phyloP scores from a whole-genome alignment of 495 filamentous ascomycete genomes.

The Ascobolus immersus region DNA sequence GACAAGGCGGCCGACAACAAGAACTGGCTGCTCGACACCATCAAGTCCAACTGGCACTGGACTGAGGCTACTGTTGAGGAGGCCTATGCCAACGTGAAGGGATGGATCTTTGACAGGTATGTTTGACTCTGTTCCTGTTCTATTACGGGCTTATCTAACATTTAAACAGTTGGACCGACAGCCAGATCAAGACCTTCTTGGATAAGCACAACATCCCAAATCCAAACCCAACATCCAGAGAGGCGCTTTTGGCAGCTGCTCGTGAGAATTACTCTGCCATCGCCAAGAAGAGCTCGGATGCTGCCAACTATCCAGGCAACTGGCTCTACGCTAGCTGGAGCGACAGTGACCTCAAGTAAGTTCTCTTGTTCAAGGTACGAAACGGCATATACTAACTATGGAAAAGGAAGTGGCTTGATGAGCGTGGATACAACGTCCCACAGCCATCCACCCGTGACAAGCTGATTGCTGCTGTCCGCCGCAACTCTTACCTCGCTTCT shows the following conservation, averaged over 20 bases:
- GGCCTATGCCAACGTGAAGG: conserved; percentile 43
- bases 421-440: conserved; percentile 64
- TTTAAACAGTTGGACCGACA: conserved; percentile 44
- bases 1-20: conserved; percentile 34
- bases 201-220: conserved; percentile 68
- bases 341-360: conserved; percentile 39
- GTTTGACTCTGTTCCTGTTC: conserved; percentile 17
- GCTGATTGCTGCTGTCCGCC: conserved; percentile 67
- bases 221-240: conserved; percentile 65
- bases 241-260: conserved; percentile 47
- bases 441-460: conserved; percentile 69
- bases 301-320: conserved; percentile 66
- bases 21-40: conserved; percentile 36
- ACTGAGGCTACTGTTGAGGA: conserved; percentile 44
- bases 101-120: conserved; percentile 89
- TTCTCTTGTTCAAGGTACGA: conserved; percentile 8
- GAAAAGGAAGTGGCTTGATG: conserved; percentile 50
- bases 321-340: conserved; percentile 85
- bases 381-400: conserved; percentile 2
- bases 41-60: conserved; percentile 49
- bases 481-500: conserved; percentile 61
- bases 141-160: conserved; percentile 9
- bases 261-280: conserved; percentile 59
- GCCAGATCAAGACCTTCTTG: conserved; percentile 73
- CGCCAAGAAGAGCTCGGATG: conserved; percentile 65